These are phyloP conservation scores for Phytopythium boreale DNA, from an alignment of 352 stramenopile genomes.

Conservation along the genomic window DNA sequence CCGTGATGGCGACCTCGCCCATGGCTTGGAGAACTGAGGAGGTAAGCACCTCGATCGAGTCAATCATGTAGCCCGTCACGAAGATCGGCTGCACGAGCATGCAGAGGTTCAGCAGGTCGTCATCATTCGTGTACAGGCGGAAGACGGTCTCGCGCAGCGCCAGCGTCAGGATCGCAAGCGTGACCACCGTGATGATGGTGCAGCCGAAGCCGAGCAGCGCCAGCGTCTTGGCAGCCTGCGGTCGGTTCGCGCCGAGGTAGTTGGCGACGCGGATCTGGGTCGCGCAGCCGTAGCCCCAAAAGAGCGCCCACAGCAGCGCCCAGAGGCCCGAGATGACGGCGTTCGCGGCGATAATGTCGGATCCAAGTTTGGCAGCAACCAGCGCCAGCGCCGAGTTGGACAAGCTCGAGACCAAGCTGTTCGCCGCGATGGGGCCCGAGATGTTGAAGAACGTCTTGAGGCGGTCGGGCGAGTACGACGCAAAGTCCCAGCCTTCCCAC, in stretches of 20 bases:
- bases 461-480: constrained; percentile 36
- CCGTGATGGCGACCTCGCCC: constrained; percentile 22
- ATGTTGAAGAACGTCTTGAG: constrained; percentile 48
- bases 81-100: constrained; percentile 30
- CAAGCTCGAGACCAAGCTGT: constrained; percentile 43
- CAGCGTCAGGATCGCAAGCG: constrained; percentile 31
- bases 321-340: constrained; percentile 49
- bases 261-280: constrained; percentile 62
- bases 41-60: constrained; percentile 31
- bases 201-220: constrained; percentile 42
- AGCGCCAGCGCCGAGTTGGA: constrained; percentile 48
- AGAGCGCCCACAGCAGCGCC: constrained; percentile 49
- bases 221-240: constrained; percentile 41
- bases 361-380: constrained; percentile 47
- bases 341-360: constrained; percentile 52
- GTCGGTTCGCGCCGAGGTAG: constrained; percentile 49
- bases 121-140: constrained; percentile 30
- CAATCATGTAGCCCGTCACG: constrained; percentile 24
- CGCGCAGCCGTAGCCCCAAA: constrained; percentile 63
- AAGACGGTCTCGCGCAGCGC: constrained; percentile 23
- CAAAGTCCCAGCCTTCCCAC: constrained; percentile 47
- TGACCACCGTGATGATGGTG: constrained; percentile 32
- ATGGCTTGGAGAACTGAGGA: constrained; percentile 21
- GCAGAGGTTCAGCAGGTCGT: constrained; percentile 22
- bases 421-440: constrained; percentile 37